A percentile compares a stretch with the other conserved stretches of the same genome.
These are phyloP conservation scores for Xylariaceae sp. DNA, from an alignment of 2,329 filamentous ascomycete genomes.

Conservation along the genomic window DNA sequence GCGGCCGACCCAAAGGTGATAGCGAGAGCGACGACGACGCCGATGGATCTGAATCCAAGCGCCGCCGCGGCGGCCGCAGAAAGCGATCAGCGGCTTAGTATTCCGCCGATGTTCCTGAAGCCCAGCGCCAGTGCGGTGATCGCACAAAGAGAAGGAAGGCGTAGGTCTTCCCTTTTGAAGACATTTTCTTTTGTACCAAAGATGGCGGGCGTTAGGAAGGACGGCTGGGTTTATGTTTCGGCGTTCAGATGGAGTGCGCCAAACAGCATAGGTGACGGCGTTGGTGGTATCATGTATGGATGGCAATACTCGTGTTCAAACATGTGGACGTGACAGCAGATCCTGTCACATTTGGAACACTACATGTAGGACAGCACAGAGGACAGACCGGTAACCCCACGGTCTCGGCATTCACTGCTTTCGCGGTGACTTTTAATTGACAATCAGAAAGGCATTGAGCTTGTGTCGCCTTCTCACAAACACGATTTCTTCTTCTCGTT, in stretches of 20 bases:
- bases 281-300: constrained; percentile 22
- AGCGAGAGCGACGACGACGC: constrained; percentile 49
- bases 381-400: neutral
- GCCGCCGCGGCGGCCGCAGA: constrained; percentile 43
- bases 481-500: neutral
- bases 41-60: constrained; percentile 43
- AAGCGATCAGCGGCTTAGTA: constrained; percentile 42
- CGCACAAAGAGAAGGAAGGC: constrained; percentile 46
- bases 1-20: constrained; percentile 40
- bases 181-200: constrained; percentile 17
- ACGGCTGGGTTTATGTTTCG: constrained; percentile 27
- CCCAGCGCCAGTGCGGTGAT: constrained; percentile 44
- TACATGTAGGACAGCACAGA: constrained; percentile 7
- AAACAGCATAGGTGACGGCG: constrained; percentile 26
- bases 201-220: constrained; percentile 23
- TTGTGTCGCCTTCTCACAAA: neutral
- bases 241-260: constrained; percentile 25
- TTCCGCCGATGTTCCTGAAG: constrained; percentile 36
- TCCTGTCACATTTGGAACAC: constrained; percentile 7
- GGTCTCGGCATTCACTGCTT: constrained; percentile 8
- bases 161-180: constrained; percentile 20
- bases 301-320: constrained; percentile 9
- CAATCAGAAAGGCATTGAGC: neutral
- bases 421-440: constrained; percentile 7
- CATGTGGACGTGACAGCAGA: constrained; percentile 16